Evolutionary conservation across 129 eudicot species (phyloP), one percentile per base, ranked within the genome.

Genomic region (Cynara cardunculus): DNA sequence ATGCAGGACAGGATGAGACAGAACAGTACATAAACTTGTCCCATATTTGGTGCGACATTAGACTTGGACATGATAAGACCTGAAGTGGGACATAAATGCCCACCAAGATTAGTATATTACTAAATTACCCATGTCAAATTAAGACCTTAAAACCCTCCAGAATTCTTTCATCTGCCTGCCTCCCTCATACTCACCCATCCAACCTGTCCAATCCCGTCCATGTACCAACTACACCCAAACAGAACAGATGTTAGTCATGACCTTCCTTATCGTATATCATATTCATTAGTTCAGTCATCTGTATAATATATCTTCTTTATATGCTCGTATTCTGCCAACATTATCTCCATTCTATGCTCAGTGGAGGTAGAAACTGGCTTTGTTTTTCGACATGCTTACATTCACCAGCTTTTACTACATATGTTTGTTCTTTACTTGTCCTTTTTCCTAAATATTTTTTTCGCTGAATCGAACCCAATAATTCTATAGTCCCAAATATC

Each of bases 341-440:
- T 28, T 8, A 7, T 21, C 18, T 53, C 21, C 22, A 1, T 12
- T 3, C 13, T 49, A 22, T 72, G 24, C 24, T 39, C 32, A 4
- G 27, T 25, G 22, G 65, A 37, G 76, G 77, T 18, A 73, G 68
- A 71, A 61, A 37, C 64, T 72, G 25, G 22, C 69, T 73, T 49
- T 49, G 3, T 4, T 49, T 49, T 49, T 49, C 5, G 19, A 49
- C 62, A 49, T 49, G 64, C 24, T n/a, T 56, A 24, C 65, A n/a
- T 56, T 39, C 69, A 10, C 46, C 53, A 27, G 74, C 49, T 69
- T 28, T 73, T 26, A 27, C 39, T n/a, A 37, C 74, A 39, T 41
- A 73, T 73, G 27, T 64, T 21, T 73, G 46, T 81, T 74, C 22
- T 41, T 41, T 65, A n/a, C 32, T 25, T 16, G 7, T 16, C 28